Percentiles rank a stretch among this genome's conserved stretches.
phyloP scores from a whole-genome alignment of 805 yeast genomes.

The Starmera amethionina region DNA sequence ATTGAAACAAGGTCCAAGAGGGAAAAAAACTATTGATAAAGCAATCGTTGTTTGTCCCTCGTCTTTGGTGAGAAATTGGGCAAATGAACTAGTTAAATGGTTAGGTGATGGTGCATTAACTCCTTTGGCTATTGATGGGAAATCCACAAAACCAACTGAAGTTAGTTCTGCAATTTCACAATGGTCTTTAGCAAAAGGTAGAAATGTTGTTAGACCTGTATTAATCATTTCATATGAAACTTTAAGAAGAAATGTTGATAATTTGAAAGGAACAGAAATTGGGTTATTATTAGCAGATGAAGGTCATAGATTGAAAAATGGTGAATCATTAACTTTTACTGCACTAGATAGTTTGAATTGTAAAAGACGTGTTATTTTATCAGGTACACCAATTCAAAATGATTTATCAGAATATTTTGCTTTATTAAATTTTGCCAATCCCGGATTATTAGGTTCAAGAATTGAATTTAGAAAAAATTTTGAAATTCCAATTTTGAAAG shows the following conservation, averaged over 20 bases:
- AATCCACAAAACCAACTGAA: constrained; percentile 60
- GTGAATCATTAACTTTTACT: constrained; percentile 85
- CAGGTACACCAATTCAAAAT: constrained; percentile 96
- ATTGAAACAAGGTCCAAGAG: constrained; percentile 78
- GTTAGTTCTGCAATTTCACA: constrained; percentile 57
- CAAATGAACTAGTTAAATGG: constrained; percentile 93
- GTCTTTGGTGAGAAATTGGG: constrained; percentile 91
- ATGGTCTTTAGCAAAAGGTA: constrained; percentile 85
- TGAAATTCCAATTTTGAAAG: constrained; percentile 69
- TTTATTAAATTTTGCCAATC: constrained; percentile 83
- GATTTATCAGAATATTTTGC: constrained; percentile 93
- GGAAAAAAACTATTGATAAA: constrained; percentile 72
- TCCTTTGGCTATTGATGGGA: constrained; percentile 90
- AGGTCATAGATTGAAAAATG: constrained; percentile 78
- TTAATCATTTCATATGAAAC: constrained; percentile 93
- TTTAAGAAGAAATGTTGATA: constrained; percentile 72
- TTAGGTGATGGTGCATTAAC: constrained; percentile 84
- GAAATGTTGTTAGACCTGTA: constrained; percentile 87
- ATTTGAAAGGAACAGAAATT: constrained; percentile 64
- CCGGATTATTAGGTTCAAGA: constrained; percentile 82
- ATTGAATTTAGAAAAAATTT: constrained; percentile 75
- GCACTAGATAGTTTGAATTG: constrained; percentile 79
- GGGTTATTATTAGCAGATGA: constrained; percentile 84
- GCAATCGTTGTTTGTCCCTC: constrained; percentile 94
- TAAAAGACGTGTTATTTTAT: constrained; percentile 79